Conservation (phyloP, 495 filamentous ascomycete species). For the Mycothermus thermophilus region DNA sequence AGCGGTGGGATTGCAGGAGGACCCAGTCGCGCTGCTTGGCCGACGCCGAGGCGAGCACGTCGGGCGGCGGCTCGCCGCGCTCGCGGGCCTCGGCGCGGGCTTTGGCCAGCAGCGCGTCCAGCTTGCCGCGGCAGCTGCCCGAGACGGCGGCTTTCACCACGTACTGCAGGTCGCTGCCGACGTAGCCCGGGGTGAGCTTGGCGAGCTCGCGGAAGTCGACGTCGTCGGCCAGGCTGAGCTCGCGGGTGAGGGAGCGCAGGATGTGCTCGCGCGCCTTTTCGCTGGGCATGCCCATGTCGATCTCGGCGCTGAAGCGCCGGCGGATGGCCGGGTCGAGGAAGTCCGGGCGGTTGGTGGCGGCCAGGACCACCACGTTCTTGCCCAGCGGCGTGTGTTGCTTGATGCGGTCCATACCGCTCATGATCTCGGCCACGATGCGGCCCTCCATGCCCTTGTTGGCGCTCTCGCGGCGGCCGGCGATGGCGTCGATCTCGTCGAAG, state of each 20-base stretch:
- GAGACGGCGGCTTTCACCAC: conserved; percentile 40
- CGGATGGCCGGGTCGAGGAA: conserved; percentile 77
- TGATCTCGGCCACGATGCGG: conserved; percentile 82
- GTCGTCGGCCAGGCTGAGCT: conserved; percentile 52
- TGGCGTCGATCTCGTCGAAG: conserved; percentile 93
- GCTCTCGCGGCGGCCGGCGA: conserved; percentile 85
- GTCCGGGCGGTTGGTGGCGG: conserved; percentile 87
- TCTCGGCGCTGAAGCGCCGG: conserved; percentile 81
- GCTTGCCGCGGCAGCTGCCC: conserved; percentile 12
- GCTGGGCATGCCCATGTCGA: conserved; percentile 89
- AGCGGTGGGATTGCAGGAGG: conserved; percentile 20
- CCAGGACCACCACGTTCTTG: conserved; percentile 85
- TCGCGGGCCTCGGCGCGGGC: conserved; percentile 13
- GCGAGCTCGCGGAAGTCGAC: conserved; percentile 70
- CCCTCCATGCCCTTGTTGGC: conserved; percentile 97
- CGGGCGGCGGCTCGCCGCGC: too few species aligned
- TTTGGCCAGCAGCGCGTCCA: conserved; percentile 11
- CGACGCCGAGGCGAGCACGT: conserved; percentile 41
- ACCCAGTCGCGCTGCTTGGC: conserved; percentile 27
- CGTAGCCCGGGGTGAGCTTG: conserved; percentile 84
- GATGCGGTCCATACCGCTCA: conserved; percentile 79
- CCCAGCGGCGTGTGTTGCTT: conserved; percentile 65
- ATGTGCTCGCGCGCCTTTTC: conserved; percentile 75
- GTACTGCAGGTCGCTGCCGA: conserved; percentile 84
- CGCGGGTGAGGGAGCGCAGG: conserved; percentile 59